A percentile compares a stretch with the other conserved stretches of the same genome.
phyloP scores from a whole-genome alignment of 305 asterid species.

The Ruellia speciosa region DNA sequence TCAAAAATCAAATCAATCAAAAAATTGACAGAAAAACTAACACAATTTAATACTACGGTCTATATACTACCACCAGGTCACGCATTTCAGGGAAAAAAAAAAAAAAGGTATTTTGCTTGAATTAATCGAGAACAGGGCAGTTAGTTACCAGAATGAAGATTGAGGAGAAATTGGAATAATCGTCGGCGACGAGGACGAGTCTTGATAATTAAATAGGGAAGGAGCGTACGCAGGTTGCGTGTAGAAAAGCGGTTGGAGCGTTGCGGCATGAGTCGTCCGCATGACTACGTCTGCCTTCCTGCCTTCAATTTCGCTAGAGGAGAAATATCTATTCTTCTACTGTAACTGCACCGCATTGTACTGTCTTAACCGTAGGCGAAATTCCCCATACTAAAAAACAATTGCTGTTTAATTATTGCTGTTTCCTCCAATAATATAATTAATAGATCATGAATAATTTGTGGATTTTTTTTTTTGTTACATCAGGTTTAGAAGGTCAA shows the following conservation, averaged over 20 bases:
- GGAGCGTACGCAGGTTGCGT: constrained; percentile 65
- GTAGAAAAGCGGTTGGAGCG: constrained; percentile 39
- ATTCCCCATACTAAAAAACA: neutral
- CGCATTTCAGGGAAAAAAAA: neutral
- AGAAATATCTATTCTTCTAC: constrained; percentile 31
- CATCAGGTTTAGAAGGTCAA: no score
- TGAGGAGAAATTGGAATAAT: constrained; percentile 16
- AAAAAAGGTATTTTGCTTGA: neutral
- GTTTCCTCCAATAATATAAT: neutral
- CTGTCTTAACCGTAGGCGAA: constrained; percentile 7
- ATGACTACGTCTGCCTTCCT: constrained; percentile 32
- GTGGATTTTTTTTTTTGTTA: no score
- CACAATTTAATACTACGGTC: constrained; percentile 2
- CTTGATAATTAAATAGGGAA: neutral
- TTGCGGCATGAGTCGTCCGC: constrained; percentile 45
- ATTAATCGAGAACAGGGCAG: constrained; percentile 4
- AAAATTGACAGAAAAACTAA: constrained; percentile 10
- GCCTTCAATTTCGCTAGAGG: no score
- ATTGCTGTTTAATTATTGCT: neutral
- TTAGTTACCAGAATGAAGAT: constrained; percentile 17
- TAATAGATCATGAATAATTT: no score
- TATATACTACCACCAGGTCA: constrained; percentile 9
- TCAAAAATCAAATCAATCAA: constrained; percentile 9
- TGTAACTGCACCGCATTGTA: constrained; percentile 23
- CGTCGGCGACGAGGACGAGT: constrained; percentile 4